Percentiles rank a stretch among this genome's conserved stretches.
phyloP scores from a whole-genome alignment of 78 protist genomes.

The Dictyostelium capitatum region DNA sequence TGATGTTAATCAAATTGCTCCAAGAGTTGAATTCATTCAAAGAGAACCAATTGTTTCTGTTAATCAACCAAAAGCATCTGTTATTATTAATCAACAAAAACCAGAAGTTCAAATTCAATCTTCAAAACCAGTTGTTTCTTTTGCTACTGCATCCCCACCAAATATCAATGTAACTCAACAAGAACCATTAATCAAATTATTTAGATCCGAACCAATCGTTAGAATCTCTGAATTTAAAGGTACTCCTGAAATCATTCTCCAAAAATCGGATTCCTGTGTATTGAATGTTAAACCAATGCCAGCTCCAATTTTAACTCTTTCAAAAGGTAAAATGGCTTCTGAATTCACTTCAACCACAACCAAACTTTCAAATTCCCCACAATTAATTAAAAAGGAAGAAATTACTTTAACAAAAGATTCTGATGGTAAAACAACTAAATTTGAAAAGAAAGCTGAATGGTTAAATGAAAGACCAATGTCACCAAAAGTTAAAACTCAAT shows the following conservation, averaged over 20 bases:
- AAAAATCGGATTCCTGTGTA: slow-evolving; percentile 44
- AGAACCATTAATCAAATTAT: slow-evolving; percentile 58
- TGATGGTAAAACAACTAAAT: slow-evolving; percentile 15
- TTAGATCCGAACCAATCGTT: slow-evolving; percentile 72
- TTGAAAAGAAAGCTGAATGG: slow-evolving; percentile 48
- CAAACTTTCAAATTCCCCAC: not conserved
- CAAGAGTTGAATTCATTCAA: slow-evolving; percentile 73
- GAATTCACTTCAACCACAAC: not conserved
- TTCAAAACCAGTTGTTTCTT: slow-evolving; percentile 51
- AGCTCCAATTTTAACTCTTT: slow-evolving; percentile 30
- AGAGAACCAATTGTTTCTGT: slow-evolving; percentile 74
- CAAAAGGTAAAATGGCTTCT: slow-evolving; percentile 24
- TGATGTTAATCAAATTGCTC: slow-evolving; percentile 65
- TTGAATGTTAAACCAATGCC: slow-evolving; percentile 52
- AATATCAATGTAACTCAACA: slow-evolving; percentile 43
- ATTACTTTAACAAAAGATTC: not conserved
- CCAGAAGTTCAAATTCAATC: slow-evolving; percentile 79
- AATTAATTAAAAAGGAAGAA: slow-evolving; percentile 37
- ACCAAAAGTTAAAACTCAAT: slow-evolving; percentile 23
- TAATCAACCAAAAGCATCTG: slow-evolving; percentile 80
- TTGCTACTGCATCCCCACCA: slow-evolving; percentile 26
- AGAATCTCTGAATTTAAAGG: slow-evolving; percentile 59
- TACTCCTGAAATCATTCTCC: slow-evolving; percentile 61
- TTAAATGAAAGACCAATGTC: slow-evolving; percentile 34
- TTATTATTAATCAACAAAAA: slow-evolving; percentile 72